Percentiles rank a stretch among this genome's conserved stretches.
These are phyloP conservation scores for Limtongozyma cylindracea DNA, from an alignment of 805 yeast genomes.

Conservation along the genomic window DNA sequence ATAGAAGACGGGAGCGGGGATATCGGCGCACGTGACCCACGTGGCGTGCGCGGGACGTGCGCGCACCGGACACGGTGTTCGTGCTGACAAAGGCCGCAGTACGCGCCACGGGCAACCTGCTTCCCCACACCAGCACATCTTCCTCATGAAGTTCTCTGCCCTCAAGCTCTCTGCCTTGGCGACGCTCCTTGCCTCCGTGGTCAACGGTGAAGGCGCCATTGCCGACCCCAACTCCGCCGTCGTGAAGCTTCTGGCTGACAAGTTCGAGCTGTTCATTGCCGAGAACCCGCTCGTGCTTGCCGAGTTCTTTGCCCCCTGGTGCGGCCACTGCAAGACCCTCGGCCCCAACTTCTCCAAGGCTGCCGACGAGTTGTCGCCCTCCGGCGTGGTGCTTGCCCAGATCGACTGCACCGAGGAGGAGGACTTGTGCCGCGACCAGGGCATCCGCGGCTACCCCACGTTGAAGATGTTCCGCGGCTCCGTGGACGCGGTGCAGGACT, in stretches of 20 bases:
- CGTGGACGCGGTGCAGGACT: constrained; percentile 22
- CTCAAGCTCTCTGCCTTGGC: constrained; percentile 12
- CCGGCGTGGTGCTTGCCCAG: constrained; percentile 49
- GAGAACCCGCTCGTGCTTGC: constrained; percentile 62
- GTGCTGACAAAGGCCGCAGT: too few species aligned
- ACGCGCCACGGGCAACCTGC: too few species aligned
- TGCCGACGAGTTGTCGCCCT: constrained; percentile 29
- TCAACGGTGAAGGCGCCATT: constrained; percentile 28
- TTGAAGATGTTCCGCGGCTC: constrained; percentile 46
- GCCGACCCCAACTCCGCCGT: constrained; percentile 78
- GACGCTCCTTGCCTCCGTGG: constrained; percentile 10
- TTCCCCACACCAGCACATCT: too few species aligned
- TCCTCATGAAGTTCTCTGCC: too few species aligned
- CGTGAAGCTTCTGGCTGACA: constrained; percentile 43
- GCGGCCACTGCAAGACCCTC: constrained; percentile 82
- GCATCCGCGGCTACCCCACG: constrained; percentile 67
- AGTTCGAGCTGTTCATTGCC: constrained; percentile 37
- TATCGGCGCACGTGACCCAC: too few species aligned
- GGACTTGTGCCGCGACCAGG: constrained; percentile 41
- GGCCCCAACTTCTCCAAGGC: constrained; percentile 67
- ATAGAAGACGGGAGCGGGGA: too few species aligned
- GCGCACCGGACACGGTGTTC: too few species aligned
- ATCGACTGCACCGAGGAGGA: constrained; percentile 65
- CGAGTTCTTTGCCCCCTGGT: constrained; percentile 92
- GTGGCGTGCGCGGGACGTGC: too few species aligned